These are phyloP conservation scores for Kodamaea hsintzibuensis DNA, from an alignment of 805 yeast species.

Conservation along the genomic window DNA sequence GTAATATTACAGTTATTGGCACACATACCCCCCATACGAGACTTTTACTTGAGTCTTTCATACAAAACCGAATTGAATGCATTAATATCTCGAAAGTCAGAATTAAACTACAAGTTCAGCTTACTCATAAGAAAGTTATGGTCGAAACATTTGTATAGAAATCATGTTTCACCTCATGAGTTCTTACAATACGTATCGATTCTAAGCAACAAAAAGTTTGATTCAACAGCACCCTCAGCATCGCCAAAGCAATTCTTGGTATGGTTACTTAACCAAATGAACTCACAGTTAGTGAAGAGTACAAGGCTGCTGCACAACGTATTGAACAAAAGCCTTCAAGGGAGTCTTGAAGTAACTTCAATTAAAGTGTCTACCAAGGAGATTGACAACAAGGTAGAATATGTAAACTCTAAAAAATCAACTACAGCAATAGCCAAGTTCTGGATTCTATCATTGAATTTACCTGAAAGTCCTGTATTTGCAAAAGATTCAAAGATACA, in stretches of 20 bases:
- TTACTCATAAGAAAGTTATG: constrained; percentile 58
- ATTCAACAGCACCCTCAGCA: constrained; percentile 9
- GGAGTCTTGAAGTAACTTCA: constrained; percentile 40
- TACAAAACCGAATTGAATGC: constrained; percentile 23
- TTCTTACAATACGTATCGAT: constrained; percentile 46
- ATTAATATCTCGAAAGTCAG: constrained; percentile 14
- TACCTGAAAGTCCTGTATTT: constrained; percentile 61
- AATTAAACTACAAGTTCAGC: constrained; percentile 45
- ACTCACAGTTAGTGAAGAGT: constrained; percentile 20
- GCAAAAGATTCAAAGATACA: constrained; percentile 43
- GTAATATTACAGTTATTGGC: constrained; percentile 55
- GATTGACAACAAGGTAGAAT: constrained; percentile 23
- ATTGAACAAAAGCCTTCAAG: constrained; percentile 49
- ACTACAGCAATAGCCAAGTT: constrained; percentile 27
- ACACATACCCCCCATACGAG: constrained; percentile 53
- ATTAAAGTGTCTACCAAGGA: constrained; percentile 17
- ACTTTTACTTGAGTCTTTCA: constrained; percentile 21
- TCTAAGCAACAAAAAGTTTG: constrained; percentile 6
- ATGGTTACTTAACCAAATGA: constrained; percentile 58
- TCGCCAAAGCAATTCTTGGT: constrained; percentile 57
- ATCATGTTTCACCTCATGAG: constrained; percentile 69
- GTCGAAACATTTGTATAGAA: constrained; percentile 58
- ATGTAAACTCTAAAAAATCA: constrained; percentile 13
- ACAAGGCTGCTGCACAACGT: constrained; percentile 12
- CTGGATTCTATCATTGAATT: constrained; percentile 56